Evolutionary conservation across 176 grass and related monocot species (phyloP).

Genomic region (Elymus sibiricus): DNA sequence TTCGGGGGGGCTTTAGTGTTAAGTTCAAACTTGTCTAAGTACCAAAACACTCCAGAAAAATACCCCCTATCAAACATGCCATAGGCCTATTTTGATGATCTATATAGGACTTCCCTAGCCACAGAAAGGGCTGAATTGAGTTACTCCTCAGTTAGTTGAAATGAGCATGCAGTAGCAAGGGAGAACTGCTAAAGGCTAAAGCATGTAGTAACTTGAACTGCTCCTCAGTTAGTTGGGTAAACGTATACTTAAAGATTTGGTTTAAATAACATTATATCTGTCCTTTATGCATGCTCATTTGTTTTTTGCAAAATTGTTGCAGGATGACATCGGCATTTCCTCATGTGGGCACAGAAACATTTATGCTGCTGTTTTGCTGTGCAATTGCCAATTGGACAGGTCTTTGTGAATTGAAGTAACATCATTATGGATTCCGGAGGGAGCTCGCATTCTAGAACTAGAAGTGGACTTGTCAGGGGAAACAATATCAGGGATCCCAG

Average conservation of each 20-base stretch:
- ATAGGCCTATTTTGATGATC: no score
- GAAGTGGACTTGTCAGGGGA: slow-evolving; percentile 39
- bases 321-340: neutral
- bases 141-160: no score
- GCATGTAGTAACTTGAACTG: neutral
- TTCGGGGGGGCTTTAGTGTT: neutral
- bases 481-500: slow-evolving; percentile 9
- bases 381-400: slow-evolving; percentile 13
- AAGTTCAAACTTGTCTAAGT: neutral
- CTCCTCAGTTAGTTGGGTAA: neutral
- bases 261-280: neutral
- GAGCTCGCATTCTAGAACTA: slow-evolving; percentile 22
- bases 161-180: no score
- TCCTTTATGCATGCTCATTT: neutral
- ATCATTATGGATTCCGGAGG: slow-evolving; percentile 12
- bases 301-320: neutral
- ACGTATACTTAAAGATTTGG: neutral
- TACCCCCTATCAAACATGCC: no score
- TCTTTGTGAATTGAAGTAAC: slow-evolving; percentile 13
- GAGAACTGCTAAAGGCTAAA: no score
- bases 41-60: neutral
- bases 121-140: no score
- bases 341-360: neutral
- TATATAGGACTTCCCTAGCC: no score
- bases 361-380: slow-evolving; percentile 8